Percentiles rank a stretch among this genome's conserved stretches.
phyloP scores from a whole-genome alignment of 73 alveolate species.

The Paramecium bursaria region DNA sequence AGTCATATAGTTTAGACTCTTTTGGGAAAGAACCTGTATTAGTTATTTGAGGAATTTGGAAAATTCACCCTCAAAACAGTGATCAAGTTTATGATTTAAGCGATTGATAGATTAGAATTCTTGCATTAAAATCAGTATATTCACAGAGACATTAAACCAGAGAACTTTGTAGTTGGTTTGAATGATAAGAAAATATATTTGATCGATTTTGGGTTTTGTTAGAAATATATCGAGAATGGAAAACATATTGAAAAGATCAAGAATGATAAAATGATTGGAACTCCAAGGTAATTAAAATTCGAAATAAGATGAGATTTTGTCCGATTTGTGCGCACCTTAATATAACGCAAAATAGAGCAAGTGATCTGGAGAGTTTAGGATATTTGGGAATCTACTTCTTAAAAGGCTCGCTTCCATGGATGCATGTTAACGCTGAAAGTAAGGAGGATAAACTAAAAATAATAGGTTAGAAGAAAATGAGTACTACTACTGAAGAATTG shows the following conservation, averaged over 20 bases:
- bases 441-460: slow-evolving; percentile 82
- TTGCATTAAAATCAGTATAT: slow-evolving; percentile 76
- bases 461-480: slow-evolving; percentile 83
- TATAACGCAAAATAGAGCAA: slow-evolving; percentile 86
- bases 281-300: slow-evolving; percentile 79
- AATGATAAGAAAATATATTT: slow-evolving; percentile 59
- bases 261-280: slow-evolving; percentile 62
- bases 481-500: slow-evolving; percentile 76
- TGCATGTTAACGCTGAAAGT: slow-evolving; percentile 84
- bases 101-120: slow-evolving; percentile 75
- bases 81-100: slow-evolving; percentile 77
- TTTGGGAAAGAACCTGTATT: slow-evolving; percentile 82
- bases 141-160: slow-evolving; percentile 90
- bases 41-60: slow-evolving; percentile 73
- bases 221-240: slow-evolving; percentile 27
- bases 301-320: slow-evolving; percentile 84
- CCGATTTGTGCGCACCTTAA: slow-evolving; percentile 80
- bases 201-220: slow-evolving; percentile 62
- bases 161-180: slow-evolving; percentile 81
- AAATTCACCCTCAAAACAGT: slow-evolving; percentile 81
- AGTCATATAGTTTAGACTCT: slow-evolving; percentile 58
- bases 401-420: slow-evolving; percentile 93
- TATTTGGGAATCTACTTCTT: slow-evolving; percentile 85
- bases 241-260: slow-evolving; percentile 29
- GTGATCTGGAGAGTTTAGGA: slow-evolving; percentile 90